Conservation (phyloP, 2,329 filamentous ascomycete species). For the Calonectria leucothoes region DNA sequence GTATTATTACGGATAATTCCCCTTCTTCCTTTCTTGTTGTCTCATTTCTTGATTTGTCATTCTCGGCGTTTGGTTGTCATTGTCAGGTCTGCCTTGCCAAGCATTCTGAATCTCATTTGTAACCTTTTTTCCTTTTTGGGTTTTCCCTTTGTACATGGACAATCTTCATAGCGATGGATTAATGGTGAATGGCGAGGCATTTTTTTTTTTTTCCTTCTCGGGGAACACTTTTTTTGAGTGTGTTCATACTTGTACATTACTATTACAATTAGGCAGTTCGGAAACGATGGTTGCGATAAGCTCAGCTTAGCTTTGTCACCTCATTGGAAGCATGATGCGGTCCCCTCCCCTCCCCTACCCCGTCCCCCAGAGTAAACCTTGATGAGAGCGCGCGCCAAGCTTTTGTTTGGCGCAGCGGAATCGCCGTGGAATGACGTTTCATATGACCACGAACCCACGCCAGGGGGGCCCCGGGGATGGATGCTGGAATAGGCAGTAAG, state of each 20-base stretch:
- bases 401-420: constrained; percentile 6
- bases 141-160: background rate
- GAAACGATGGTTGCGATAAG: background rate
- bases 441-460: constrained; percentile 3
- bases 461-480: background rate
- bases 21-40: background rate
- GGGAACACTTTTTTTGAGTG: too few species aligned
- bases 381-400: background rate
- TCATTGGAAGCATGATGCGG: constrained; percentile 1
- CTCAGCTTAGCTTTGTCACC: background rate
- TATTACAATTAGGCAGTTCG: background rate
- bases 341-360: background rate
- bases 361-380: background rate
- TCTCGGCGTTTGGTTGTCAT: background rate
- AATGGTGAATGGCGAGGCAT: constrained; percentile 3
- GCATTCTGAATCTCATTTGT: background rate
- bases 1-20: background rate
- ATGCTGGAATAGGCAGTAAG: constrained; percentile 1
- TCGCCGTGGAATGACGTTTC: background rate
- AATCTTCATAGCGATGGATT: background rate
- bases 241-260: background rate
- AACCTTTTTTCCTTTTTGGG: background rate
- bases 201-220: background rate
- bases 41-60: background rate
- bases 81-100: background rate